These are phyloP conservation scores for Fennellomyces sp. DNA, from an alignment of 371 early-diverging fungal species.

Conservation along the genomic window DNA sequence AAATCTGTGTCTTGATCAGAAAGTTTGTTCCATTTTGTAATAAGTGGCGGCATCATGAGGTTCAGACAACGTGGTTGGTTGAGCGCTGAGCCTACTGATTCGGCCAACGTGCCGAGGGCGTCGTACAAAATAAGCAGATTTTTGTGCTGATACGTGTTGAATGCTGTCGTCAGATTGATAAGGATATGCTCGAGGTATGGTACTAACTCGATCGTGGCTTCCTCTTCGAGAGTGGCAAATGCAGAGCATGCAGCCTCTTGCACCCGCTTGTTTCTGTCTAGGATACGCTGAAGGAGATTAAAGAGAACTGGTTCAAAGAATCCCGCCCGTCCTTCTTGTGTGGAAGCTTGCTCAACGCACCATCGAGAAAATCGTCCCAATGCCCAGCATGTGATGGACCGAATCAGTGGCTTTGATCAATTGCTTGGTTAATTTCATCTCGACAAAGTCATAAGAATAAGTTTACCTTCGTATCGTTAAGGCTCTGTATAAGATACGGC, in stretches of 20 bases:
- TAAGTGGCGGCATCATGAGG: constrained; percentile 83
- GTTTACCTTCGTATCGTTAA: constrained; percentile 75
- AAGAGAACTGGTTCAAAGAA: constrained; percentile 85
- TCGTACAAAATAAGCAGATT: constrained; percentile 92
- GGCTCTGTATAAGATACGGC: constrained; percentile 75
- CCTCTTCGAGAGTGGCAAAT: constrained; percentile 91
- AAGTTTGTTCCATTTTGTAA: constrained; percentile 80
- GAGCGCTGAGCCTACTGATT: constrained; percentile 82
- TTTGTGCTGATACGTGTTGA: constrained; percentile 84
- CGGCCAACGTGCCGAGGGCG: constrained; percentile 92
- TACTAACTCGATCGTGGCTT: constrained; percentile 73
- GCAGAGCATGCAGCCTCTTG: constrained; percentile 96
- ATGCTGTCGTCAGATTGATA: constrained; percentile 74
- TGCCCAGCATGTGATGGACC: constrained; percentile 97
- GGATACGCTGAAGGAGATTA: constrained; percentile 75
- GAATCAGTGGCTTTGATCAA: constrained; percentile 74
- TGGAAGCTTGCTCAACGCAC: constrained; percentile 63
- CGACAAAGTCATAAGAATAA: background rate
- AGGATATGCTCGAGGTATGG: constrained; percentile 88
- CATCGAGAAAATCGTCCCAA: constrained; percentile 89
- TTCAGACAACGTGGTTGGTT: constrained; percentile 76
- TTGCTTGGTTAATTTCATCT: constrained; percentile 1
- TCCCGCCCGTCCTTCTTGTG: constrained; percentile 58
- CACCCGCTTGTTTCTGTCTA: constrained; percentile 92
- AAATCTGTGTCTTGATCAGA: constrained; percentile 82